These are phyloP conservation scores for Erysimum cheiri DNA, from an alignment of 441 rosid species.

Conservation along the genomic window DNA sequence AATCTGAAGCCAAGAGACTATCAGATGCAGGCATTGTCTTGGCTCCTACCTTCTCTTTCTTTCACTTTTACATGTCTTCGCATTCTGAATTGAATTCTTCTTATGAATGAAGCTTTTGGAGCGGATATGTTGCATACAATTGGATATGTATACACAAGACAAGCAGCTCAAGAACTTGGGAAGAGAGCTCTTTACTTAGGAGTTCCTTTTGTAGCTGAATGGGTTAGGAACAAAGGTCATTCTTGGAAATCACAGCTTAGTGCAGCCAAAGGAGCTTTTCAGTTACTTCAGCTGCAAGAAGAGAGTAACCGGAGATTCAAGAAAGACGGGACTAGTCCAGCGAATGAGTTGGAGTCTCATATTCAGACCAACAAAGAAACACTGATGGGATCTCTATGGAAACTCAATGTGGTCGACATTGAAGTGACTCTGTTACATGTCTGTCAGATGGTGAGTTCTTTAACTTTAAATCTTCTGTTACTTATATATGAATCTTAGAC, in stretches of 20 bases:
- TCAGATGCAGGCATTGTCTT: constrained; percentile 63
- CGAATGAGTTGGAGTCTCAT: constrained; percentile 76
- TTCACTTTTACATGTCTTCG: background rate
- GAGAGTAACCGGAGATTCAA: constrained; percentile 64
- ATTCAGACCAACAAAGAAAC: constrained; percentile 74
- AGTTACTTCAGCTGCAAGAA: constrained; percentile 92
- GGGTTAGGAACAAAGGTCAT: constrained; percentile 94
- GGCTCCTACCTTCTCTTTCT: background rate
- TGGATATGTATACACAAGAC: constrained; percentile 86
- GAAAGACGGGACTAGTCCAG: constrained; percentile 63
- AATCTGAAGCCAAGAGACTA: constrained; percentile 80
- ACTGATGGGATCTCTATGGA: constrained; percentile 81
- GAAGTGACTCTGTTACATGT: constrained; percentile 83
- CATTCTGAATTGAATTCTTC: background rate
- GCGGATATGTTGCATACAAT: constrained; percentile 74
- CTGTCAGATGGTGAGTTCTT: constrained; percentile 83
- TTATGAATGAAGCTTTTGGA: constrained; percentile 63
- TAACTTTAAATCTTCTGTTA: constrained; percentile 20
- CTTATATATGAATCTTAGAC: background rate
- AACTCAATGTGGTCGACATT: constrained; percentile 82
- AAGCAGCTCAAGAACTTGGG: constrained; percentile 92
- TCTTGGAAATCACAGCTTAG: constrained; percentile 93
- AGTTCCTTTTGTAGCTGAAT: constrained; percentile 87
- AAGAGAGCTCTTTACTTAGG: constrained; percentile 91
- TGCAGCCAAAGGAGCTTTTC: constrained; percentile 89